Evolutionary conservation across 805 yeast genomes (phyloP).

Genomic region (Starmera quercuum): DNA sequence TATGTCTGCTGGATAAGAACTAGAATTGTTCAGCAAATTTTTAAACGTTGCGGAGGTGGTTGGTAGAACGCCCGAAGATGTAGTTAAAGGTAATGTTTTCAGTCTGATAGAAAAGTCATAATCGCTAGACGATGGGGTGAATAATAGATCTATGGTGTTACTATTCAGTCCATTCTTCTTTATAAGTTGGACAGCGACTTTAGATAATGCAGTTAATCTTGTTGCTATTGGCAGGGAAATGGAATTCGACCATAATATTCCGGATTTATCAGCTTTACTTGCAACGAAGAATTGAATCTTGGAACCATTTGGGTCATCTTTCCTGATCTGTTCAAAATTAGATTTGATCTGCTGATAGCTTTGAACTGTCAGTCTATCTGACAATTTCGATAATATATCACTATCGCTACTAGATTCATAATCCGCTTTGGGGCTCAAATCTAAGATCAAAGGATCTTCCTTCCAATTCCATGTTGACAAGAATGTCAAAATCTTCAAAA

Average conservation of each 20-base stretch:
- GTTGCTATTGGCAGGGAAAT: slow-evolving; percentile 71
- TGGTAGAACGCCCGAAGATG: slow-evolving; percentile 46
- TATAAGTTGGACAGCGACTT: slow-evolving; percentile 58
- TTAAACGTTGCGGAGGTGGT: slow-evolving; percentile 45
- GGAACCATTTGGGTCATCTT: slow-evolving; percentile 74
- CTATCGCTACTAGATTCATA: slow-evolving; percentile 27
- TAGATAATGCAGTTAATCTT: slow-evolving; percentile 79
- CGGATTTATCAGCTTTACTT: slow-evolving; percentile 78
- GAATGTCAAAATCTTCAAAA: slow-evolving; percentile 63
- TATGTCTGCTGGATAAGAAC: slow-evolving; percentile 29
- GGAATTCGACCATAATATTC: slow-evolving; percentile 71
- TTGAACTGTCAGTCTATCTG: slow-evolving; percentile 55
- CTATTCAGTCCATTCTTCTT: slow-evolving; percentile 35
- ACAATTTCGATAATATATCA: slow-evolving; percentile 35
- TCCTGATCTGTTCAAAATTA: slow-evolving; percentile 62
- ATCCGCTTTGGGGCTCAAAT: slow-evolving; percentile 48
- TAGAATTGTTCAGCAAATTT: slow-evolving; percentile 36
- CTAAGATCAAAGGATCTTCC: slow-evolving; percentile 76
- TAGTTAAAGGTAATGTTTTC: slow-evolving; percentile 34
- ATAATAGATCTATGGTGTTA: slow-evolving; percentile 45
- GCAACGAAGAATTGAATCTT: slow-evolving; percentile 78
- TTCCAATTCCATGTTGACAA: slow-evolving; percentile 91
- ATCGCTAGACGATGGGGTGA: slow-evolving; percentile 77
- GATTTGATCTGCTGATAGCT: slow-evolving; percentile 54
- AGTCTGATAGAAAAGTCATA: slow-evolving; percentile 73